Conservation (phyloP, 371 early-diverging fungal species). For the Mortierella sp. region DNA sequence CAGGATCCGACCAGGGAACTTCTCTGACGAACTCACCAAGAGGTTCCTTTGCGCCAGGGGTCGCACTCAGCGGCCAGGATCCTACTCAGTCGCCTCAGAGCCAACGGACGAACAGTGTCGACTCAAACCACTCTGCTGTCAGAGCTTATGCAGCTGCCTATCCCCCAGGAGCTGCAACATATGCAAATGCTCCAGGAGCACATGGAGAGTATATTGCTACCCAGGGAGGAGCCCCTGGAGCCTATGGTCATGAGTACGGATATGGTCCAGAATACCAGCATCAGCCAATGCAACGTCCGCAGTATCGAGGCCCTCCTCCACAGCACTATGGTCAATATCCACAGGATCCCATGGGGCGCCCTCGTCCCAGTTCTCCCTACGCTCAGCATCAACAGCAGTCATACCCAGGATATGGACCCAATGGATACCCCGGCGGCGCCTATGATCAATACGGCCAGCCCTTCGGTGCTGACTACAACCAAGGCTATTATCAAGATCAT, state of each 20-base stretch:
- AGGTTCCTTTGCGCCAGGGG: constrained; percentile 27
- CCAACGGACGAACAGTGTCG: constrained; percentile 25
- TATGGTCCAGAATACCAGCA: constrained; percentile 22
- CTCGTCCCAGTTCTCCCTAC: constrained; percentile 21
- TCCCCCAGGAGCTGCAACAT: constrained; percentile 24
- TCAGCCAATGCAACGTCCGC: constrained; percentile 23
- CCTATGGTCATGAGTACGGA: constrained; percentile 19
- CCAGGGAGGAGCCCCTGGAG: constrained; percentile 13
- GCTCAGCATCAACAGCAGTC: constrained; percentile 37
- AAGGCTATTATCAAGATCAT: constrained; percentile 36
- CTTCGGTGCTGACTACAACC: constrained; percentile 38
- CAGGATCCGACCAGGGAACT: constrained; percentile 37
- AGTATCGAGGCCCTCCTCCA: constrained; percentile 31
- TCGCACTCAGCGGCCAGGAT: constrained; percentile 4
- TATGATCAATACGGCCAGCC: constrained; percentile 53
- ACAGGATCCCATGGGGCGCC: constrained; percentile 19
- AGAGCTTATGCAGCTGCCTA: constrained; percentile 39
- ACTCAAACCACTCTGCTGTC: constrained; percentile 30
- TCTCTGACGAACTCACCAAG: background rate
- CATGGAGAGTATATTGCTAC: constrained; percentile 18
- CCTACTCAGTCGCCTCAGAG: constrained; percentile 9
- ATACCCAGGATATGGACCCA: constrained; percentile 19
- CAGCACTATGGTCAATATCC: constrained; percentile 45
- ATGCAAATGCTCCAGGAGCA: constrained; percentile 17
- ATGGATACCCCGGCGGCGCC: constrained; percentile 33